phyloP scores from a whole-genome alignment of 1,284 basidiomycete species.

The Inonotus hispidus region DNA sequence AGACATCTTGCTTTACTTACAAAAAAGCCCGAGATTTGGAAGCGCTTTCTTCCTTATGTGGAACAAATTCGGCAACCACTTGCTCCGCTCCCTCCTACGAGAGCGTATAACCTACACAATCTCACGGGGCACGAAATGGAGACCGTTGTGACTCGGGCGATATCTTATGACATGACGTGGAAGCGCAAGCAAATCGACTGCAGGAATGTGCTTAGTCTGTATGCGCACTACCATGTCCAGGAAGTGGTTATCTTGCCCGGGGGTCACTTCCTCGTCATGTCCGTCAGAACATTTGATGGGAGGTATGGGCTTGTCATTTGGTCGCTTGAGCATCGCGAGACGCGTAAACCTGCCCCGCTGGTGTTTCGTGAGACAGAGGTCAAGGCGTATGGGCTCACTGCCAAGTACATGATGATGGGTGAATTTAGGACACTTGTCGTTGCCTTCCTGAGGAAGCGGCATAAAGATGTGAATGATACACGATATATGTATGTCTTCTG shows the following conservation, averaged over 20 bases:
- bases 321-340: slow-evolving; percentile 47
- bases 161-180: slow-evolving; percentile 59
- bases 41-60: slow-evolving; percentile 43
- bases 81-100: slow-evolving; percentile 59
- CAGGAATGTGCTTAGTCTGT: not conserved
- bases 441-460: slow-evolving; percentile 15
- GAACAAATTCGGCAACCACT: slow-evolving; percentile 44
- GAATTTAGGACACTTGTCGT: slow-evolving; percentile 3
- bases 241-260: slow-evolving; percentile 63
- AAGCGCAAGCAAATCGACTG: slow-evolving; percentile 25
- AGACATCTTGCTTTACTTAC: slow-evolving; percentile 53
- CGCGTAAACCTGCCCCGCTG: slow-evolving; percentile 40
- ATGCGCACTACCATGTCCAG: slow-evolving; percentile 40
- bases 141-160: slow-evolving; percentile 52
- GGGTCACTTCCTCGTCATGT: slow-evolving; percentile 62
- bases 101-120: slow-evolving; percentile 37
- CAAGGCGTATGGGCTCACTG: slow-evolving; percentile 56
- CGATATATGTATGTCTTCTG: slow-evolving; percentile 26
- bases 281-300: slow-evolving; percentile 40
- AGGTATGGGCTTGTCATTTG: slow-evolving; percentile 50
- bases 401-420: slow-evolving; percentile 48
- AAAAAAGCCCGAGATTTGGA: slow-evolving; percentile 66
- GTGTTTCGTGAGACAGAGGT: slow-evolving; percentile 44
- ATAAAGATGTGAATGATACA: slow-evolving; percentile 26
- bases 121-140: slow-evolving; percentile 56